Evolutionary conservation across 331 rosid genomes (phyloP), one percentile per base, ranked within the genome.

Genomic region (Prunus yedoensis): DNA sequence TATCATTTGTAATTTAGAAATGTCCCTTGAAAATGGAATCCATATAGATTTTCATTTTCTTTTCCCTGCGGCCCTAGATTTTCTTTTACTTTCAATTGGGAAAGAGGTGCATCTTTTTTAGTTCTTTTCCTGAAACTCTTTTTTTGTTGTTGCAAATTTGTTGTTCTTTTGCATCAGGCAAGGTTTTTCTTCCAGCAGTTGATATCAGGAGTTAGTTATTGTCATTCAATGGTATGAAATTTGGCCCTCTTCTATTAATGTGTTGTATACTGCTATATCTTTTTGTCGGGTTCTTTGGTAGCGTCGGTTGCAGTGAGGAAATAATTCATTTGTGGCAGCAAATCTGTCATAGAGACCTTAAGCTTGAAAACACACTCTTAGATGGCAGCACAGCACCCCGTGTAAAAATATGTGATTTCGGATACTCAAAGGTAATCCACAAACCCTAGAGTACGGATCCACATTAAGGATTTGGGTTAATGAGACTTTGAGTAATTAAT

Each of bases 121-220:
- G 43, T 38, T 38, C 8, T 38, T 38, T 38, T 38, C 9, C 14
- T 45, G 45, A 50, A 13, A 17, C 49, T 38, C 23, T 28, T 46
- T 51, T 23, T 4, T 5, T 25, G 15, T 32, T n/a, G 10, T 5
- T 25, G 32, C 28, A 18, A 8, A 15, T 9, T 20, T 59, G 30
- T 68, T 84, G 73, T 76, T 79, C 8, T 5, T 84, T 82, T 71
- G 67, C 16, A 45, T 66, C 91, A 92, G 97, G 97, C 97, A 70
- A 88, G 94, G 77, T 92, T 92, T 83, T 92, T 92, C 89, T 90
- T 90, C 73, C 97, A 92, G 93, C 97, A 92, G 80, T 67, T 92
- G 79, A 88, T 92, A 81, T 90, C 94, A 68, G 97, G 97, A 77
- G 96, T 92, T 49, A 87, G 97, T 75, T 90, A 90, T 74, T 92